A percentile compares a stretch with the other conserved stretches of the same genome.
phyloP scores from a whole-genome alignment of 2,329 filamentous ascomycete species.

The Curvularia lunata region DNA sequence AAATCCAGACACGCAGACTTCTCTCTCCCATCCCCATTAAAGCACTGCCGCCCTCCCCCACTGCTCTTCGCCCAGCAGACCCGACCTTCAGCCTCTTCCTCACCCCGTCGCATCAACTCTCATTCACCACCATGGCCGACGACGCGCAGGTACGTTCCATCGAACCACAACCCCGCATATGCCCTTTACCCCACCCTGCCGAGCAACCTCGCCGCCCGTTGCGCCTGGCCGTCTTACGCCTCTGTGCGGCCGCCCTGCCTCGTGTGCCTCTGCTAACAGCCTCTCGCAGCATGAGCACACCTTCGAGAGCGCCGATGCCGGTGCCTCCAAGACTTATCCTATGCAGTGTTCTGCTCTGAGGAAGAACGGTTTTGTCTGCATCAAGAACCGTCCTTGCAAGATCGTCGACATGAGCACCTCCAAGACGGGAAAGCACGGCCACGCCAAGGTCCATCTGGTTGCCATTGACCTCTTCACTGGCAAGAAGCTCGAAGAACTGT shows the following conservation, averaged over 20 bases:
- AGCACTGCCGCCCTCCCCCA: conserved; percentile 36
- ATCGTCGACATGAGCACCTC: conserved; percentile 99
- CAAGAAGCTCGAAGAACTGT: conserved; percentile 99
- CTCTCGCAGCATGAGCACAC: conserved; percentile 62
- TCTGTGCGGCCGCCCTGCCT: conserved; percentile 7
- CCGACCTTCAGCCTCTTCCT: conserved; percentile 40
- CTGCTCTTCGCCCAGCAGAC: conserved; percentile 35
- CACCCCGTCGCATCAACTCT: conserved; percentile 44
- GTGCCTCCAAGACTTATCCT: conserved; percentile 90
- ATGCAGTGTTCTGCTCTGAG: conserved; percentile 99
- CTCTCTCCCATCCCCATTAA: conserved; percentile 38
- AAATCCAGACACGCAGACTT: conserved; percentile 45
- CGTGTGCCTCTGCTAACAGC: conserved; percentile 25
- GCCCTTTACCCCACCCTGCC: conserved; percentile 49
- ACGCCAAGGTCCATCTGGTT: conserved; percentile 99
- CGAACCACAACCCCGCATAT: conserved; percentile 28
- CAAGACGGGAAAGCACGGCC: conserved; percentile 99
- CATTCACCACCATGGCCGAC: conserved; percentile 64
- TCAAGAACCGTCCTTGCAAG: conserved; percentile 99
- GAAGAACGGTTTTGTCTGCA: conserved; percentile 98
- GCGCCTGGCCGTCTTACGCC: conserved; percentile 34
- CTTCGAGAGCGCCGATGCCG: conserved; percentile 95
- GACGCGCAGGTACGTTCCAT: conserved; percentile 66
- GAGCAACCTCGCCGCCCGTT: conserved; percentile 41
- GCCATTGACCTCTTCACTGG: conserved; percentile 98